phyloP scores from a whole-genome alignment of 768 basidiomycete species.

The Peribolospora baueri region DNA sequence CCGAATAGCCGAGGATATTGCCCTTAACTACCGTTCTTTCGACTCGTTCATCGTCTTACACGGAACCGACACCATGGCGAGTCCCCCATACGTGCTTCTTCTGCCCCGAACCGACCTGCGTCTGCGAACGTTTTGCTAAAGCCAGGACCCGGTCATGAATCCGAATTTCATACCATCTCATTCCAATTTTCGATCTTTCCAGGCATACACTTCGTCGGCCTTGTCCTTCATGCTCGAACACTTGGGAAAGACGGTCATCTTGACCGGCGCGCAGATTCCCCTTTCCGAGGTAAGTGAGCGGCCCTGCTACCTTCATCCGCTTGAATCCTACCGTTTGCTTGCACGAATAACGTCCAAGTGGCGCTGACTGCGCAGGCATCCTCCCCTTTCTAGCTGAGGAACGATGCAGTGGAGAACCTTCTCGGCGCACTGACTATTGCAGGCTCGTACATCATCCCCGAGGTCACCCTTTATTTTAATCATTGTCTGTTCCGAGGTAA shows the following conservation, averaged over 20 bases:
- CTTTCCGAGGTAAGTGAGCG: slow-evolving; percentile 31
- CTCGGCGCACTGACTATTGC: slow-evolving; percentile 72
- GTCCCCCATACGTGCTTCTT: slow-evolving; percentile 1
- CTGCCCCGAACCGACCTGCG: too few species aligned
- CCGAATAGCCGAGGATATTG: slow-evolving; percentile 70
- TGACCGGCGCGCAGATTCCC: slow-evolving; percentile 85
- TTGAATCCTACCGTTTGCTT: too few species aligned
- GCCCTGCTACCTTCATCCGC: too few species aligned
- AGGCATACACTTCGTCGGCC: slow-evolving; percentile 51
- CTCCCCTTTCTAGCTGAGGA: slow-evolving; percentile 29
- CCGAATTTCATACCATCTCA: neutral
- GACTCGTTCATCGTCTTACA: slow-evolving; percentile 81
- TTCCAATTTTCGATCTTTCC: neutral
- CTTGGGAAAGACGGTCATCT: slow-evolving; percentile 57
- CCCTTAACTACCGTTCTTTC: slow-evolving; percentile 61
- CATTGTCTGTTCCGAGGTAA: slow-evolving; percentile 53
- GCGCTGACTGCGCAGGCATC: too few species aligned
- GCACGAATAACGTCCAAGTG: too few species aligned
- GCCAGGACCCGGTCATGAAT: too few species aligned
- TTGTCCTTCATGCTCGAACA: slow-evolving; percentile 79
- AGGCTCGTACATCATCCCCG: slow-evolving; percentile 76
- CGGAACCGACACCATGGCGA: slow-evolving; percentile 57
- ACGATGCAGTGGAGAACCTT: slow-evolving; percentile 80
- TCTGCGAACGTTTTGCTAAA: too few species aligned
- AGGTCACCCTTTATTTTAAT: slow-evolving; percentile 47